Evolutionary conservation across 2,329 filamentous ascomycete species (phyloP).

Genomic region (Alternaria sp.): DNA sequence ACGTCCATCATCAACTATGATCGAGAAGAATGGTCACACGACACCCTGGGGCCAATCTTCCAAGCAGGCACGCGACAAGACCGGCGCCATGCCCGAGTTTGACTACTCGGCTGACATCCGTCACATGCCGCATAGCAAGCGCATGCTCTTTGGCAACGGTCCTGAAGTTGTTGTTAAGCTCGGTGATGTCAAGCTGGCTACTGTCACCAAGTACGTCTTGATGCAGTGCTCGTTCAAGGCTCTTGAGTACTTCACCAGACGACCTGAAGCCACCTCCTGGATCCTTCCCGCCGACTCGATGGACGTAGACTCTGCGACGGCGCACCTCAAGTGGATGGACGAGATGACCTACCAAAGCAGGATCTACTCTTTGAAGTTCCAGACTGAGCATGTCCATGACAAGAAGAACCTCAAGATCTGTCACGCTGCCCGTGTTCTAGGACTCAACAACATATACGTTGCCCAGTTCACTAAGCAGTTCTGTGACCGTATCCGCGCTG

Average conservation of each 20-base stretch:
- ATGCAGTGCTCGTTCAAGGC: constrained; percentile 41
- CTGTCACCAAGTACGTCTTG: constrained; percentile 34
- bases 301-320: constrained; percentile 22
- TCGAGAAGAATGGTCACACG: background rate
- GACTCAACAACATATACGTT: constrained; percentile 41
- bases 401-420: constrained; percentile 35
- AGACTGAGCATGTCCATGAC: constrained; percentile 23
- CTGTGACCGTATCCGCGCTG: constrained; percentile 38
- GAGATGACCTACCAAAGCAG: constrained; percentile 31
- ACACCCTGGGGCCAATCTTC: background rate
- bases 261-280: constrained; percentile 24
- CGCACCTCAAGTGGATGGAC: constrained; percentile 35
- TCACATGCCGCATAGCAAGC: constrained; percentile 30
- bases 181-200: constrained; percentile 20
- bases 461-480: constrained; percentile 41
- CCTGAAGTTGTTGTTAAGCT: constrained; percentile 30
- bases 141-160: constrained; percentile 30
- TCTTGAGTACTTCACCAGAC: constrained; percentile 27
- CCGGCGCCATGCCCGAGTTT: constrained; percentile 18
- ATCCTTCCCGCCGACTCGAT: constrained; percentile 26
- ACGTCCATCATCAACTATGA: background rate
- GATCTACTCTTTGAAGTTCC: constrained; percentile 35
- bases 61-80: constrained; percentile 10
- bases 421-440: constrained; percentile 33
- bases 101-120: constrained; percentile 28